Base-by-base conservation (phyloP, 2,329 filamentous ascomycete genomes). In the Xylariaceae sp. region DNA sequence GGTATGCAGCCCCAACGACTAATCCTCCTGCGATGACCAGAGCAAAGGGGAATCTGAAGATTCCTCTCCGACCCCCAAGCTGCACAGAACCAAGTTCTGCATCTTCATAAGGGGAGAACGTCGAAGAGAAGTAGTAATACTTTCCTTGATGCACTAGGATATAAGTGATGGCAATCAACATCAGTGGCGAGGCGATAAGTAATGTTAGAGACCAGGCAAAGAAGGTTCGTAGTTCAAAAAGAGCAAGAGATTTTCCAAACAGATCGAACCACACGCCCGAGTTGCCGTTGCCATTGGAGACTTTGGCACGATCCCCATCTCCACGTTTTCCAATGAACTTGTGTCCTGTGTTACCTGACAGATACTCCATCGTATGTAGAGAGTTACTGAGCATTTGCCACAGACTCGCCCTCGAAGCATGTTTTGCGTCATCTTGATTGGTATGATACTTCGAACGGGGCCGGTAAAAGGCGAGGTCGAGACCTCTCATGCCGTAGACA, bases 341-440 rank as follows among this genome's bases (percentile, higher is more conserved):
- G 41, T 78, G 72, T 49, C 82, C 84, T 1, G 78, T 82, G 58
- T 89, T 82, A 12, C 82, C 80, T 0, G 89, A 85, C 39, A 97
- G 75, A 1, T 76, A 76, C 60, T 85, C 77, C 18, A 89, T 82
- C 0, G 91, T 94, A 6, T 84, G 81, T 19, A 96, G 71, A 6
- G 90, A 83, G 12, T 85, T 85, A 35, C 89, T 95, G 35, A 99
- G 76, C 94, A 99, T 97, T 67, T 97, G 91, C 91, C 91, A 97
- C 17, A 97, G 69, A 54, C 81, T 84, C 42, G 73, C 71, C 51
- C 69, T 68, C n/a, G 83, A 87, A 0, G 90, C 87, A 68, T 96
- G 90, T 36, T 81, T 82, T 2, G 85, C 77, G 64, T 95, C 89
- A 65, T 99, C 94, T 63, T 96, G 83, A 53, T 89, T 80, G 0